Conservation (phyloP, 169 alveolate genomes). For the Toxoplasma gondii region DNA sequence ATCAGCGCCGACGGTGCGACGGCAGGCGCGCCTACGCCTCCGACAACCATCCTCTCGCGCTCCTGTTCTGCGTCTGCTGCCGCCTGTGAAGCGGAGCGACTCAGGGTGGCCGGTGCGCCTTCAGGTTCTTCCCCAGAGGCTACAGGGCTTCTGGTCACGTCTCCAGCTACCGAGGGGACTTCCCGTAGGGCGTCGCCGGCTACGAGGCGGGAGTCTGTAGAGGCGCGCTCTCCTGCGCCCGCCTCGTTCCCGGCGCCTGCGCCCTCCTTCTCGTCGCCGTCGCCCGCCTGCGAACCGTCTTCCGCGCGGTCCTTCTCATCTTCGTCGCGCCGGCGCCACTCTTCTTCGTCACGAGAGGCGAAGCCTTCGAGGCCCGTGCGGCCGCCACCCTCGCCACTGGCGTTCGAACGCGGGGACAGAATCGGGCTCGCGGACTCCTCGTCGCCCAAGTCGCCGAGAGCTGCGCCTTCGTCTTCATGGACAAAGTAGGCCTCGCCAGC, state of each 20-base stretch:
- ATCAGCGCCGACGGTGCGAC: neutral
- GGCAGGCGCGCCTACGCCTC: neutral
- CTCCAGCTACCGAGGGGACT: no score
- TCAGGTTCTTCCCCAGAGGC: neutral
- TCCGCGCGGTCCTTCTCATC: neutral
- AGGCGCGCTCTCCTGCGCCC: neutral
- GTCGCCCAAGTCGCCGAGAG: conserved; percentile 35
- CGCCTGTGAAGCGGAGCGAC: neutral
- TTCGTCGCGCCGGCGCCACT: neutral
- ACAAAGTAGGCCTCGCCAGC: conserved; percentile 97
- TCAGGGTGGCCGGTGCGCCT: neutral
- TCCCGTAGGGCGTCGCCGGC: neutral
- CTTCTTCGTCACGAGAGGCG: neutral
- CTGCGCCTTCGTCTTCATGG: conserved; percentile 78
- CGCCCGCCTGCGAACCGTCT: conserved; percentile 1
- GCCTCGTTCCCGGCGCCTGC: neutral
- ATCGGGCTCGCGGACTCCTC: conserved; percentile 63
- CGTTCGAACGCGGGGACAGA: neutral
- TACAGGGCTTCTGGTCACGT: no score
- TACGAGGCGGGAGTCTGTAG: neutral
- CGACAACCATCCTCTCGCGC: neutral
- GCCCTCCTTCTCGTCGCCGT: neutral
- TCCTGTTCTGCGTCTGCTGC: neutral
- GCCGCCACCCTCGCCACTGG: neutral
- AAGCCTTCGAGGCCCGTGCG: neutral